Evolutionary conservation across 1,139 yeast species (phyloP).

Genomic region (Candida sojae): DNA sequence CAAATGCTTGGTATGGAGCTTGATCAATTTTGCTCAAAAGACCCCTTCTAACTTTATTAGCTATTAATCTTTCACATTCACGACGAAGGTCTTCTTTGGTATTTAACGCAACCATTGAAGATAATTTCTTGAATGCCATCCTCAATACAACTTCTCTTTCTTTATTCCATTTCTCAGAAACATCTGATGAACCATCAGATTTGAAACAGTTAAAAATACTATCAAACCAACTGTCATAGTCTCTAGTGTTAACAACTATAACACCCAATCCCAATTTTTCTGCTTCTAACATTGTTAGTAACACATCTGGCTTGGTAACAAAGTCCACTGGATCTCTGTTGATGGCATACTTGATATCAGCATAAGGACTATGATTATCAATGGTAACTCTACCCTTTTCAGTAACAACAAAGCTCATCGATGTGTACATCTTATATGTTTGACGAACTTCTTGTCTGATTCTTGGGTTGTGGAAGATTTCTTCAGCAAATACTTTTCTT

Average conservation of each 20-base stretch:
- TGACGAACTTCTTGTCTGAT: conserved; percentile 75
- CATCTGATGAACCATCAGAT: conserved; percentile 82
- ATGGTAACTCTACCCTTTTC: conserved; percentile 86
- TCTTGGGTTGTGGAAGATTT: conserved; percentile 78
- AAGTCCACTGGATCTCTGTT: conserved; percentile 78
- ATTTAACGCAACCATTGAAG: conserved; percentile 68
- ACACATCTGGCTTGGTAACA: conserved; percentile 72
- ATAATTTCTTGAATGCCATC: conserved; percentile 66
- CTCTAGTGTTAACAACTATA: conserved; percentile 47
- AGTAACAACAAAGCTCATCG: conserved; percentile 74
- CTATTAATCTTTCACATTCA: conserved; percentile 72
- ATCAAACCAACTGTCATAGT: conserved; percentile 45
- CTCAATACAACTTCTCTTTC: conserved; percentile 70
- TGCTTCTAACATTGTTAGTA: conserved; percentile 89
- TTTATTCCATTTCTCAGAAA: conserved; percentile 80
- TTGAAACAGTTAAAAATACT: conserved; percentile 60
- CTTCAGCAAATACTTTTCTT: conserved; percentile 74
- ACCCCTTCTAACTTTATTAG: conserved; percentile 66
- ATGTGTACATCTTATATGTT: conserved; percentile 66
- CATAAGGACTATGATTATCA: conserved; percentile 78
- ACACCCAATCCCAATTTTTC: conserved; percentile 64
- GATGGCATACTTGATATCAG: conserved; percentile 88
- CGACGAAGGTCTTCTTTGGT: conserved; percentile 83
- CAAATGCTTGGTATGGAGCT: conserved; percentile 87
- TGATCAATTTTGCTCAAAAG: conserved; percentile 79